phyloP scores from a whole-genome alignment of 441 rosid species.

The Cnidoscolus chayamansa region DNA sequence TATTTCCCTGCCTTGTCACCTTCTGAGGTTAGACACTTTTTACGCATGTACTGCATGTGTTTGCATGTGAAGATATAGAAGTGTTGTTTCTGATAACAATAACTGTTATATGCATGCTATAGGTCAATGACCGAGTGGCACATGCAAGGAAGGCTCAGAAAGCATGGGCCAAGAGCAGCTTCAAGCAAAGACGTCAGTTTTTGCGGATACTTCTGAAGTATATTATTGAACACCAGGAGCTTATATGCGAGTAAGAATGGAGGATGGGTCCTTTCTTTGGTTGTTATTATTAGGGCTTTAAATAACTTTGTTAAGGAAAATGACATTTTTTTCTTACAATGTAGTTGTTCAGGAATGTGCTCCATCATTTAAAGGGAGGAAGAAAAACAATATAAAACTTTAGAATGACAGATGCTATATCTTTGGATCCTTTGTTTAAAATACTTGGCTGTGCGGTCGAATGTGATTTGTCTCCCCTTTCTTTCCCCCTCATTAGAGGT shows the following conservation, averaged over 20 bases:
- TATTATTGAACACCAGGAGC: conserved; percentile 87
- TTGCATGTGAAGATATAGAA: neutral
- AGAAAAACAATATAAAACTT: neutral
- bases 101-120: conserved; percentile 19
- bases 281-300: conserved; percentile 3
- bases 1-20: conserved; percentile 60
- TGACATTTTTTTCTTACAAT: neutral
- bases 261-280: neutral
- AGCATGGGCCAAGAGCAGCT: conserved; percentile 87
- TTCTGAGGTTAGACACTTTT: conserved; percentile 58
- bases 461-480: neutral
- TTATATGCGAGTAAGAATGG: conserved; percentile 91
- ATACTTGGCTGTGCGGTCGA: neutral
- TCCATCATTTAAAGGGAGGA: neutral
- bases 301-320: neutral
- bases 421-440: neutral
- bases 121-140: conserved; percentile 81
- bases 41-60: neutral
- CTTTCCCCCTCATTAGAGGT: neutral
- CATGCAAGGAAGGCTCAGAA: conserved; percentile 94
- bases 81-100: neutral
- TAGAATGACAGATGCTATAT: neutral
- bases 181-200: conserved; percentile 91
- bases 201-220: conserved; percentile 87
- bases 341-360: neutral